phyloP scores from a whole-genome alignment of 192 early-diverging fungal species.

The Backusella australiensis region DNA sequence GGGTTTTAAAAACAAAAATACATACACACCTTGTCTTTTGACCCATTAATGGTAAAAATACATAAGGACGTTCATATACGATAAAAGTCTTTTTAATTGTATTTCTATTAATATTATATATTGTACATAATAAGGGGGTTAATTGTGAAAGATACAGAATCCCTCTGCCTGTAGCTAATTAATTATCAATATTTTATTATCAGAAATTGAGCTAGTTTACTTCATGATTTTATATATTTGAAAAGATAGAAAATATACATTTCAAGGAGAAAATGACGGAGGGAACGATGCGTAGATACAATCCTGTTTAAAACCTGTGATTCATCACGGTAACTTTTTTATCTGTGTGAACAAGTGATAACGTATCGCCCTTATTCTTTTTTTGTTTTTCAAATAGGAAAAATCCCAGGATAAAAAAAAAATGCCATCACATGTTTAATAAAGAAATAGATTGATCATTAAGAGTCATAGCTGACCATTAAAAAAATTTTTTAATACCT shows the following conservation, averaged over 20 bases:
- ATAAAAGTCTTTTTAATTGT: neutral
- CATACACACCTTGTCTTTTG: slow-evolving; percentile 14
- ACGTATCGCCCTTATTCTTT: neutral
- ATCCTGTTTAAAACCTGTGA: neutral
- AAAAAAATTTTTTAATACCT: neutral
- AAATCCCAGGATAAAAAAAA: neutral
- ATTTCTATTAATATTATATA: neutral
- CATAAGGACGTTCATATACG: neutral
- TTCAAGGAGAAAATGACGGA: neutral
- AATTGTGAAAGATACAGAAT: neutral
- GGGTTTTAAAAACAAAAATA: neutral
- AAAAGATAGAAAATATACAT: slow-evolving; percentile 2
- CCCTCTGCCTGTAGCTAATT: neutral
- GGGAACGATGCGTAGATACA: neutral
- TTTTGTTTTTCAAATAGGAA: neutral
- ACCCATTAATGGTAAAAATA: neutral
- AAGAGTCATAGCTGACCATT: neutral
- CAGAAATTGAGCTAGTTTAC: neutral
- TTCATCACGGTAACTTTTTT: neutral
- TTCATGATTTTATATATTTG: neutral
- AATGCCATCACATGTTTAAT: neutral
- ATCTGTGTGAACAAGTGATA: neutral
- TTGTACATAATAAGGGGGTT: neutral
- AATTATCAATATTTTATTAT: neutral
- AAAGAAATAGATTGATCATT: neutral